A percentile compares a stretch with the other conserved stretches of the same genome.
These are phyloP conservation scores for Podila clonocystis DNA, from an alignment of 192 early-diverging fungal species.

Conservation along the genomic window DNA sequence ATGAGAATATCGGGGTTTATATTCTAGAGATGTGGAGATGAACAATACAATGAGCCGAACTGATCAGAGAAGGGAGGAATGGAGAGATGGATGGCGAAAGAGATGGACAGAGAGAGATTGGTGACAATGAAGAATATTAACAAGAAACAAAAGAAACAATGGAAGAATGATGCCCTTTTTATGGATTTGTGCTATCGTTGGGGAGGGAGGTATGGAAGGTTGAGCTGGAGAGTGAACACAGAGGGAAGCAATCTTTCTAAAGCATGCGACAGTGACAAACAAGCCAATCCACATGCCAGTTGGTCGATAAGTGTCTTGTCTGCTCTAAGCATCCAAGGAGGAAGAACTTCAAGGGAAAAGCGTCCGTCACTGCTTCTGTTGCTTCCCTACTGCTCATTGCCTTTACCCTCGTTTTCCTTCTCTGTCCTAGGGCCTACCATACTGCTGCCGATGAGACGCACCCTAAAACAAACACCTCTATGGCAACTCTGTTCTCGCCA, in stretches of 20 bases:
- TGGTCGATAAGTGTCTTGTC: neutral
- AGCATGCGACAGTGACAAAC: neutral
- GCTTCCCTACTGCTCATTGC: too few relatives aligned
- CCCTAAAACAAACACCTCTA: too few relatives aligned
- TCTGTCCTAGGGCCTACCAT: too few relatives aligned
- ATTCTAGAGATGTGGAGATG: too few relatives aligned
- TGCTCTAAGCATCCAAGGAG: neutral
- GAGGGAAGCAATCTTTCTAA: neutral
- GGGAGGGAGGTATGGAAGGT: neutral
- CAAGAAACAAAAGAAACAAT: slow-evolving; percentile 2
- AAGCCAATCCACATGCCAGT: neutral
- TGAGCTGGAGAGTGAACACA: neutral
- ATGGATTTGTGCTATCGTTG: too few relatives aligned
- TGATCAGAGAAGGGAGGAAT: neutral
- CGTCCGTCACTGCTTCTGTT: too few relatives aligned
- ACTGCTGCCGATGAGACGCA: too few relatives aligned
- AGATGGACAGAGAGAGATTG: neutral
- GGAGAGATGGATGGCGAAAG: neutral
- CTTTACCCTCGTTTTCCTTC: too few relatives aligned
- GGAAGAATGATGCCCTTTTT: neutral
- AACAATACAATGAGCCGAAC: neutral
- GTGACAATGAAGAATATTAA: neutral
- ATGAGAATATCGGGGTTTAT: too few relatives aligned
- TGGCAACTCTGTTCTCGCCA: too few relatives aligned
- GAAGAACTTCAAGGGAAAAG: too few relatives aligned